These are phyloP conservation scores for Euphrasia arctica DNA, from an alignment of 305 asterid genomes.

Conservation along the genomic window DNA sequence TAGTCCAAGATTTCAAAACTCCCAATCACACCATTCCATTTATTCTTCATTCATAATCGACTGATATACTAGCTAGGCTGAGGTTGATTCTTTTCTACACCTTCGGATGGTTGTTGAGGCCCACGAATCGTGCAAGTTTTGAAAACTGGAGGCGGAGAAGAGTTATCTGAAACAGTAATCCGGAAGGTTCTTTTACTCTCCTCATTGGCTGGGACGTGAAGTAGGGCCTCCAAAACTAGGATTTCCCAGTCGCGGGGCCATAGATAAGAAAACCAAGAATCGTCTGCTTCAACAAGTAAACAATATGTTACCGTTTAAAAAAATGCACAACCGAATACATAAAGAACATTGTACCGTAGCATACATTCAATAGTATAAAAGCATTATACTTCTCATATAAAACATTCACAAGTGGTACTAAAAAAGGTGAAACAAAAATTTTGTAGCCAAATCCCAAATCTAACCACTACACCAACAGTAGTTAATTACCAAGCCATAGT, in stretches of 20 bases:
- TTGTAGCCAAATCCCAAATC: too few relatives aligned
- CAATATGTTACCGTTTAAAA: not conserved
- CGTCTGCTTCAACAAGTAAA: conserved; percentile 38
- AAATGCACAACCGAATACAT: not conserved
- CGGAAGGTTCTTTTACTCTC: conserved; percentile 66
- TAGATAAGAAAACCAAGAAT: conserved; percentile 53
- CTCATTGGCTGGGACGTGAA: conserved; percentile 73
- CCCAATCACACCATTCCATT: too few relatives aligned
- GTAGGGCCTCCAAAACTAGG: conserved; percentile 85
- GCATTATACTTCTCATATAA: too few relatives aligned
- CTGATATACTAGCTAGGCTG: too few relatives aligned
- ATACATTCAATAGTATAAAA: too few relatives aligned
- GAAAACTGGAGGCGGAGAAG: conserved; percentile 43
- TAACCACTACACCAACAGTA: too few relatives aligned
- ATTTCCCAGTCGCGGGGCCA: conserved; percentile 82
- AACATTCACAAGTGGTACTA: too few relatives aligned
- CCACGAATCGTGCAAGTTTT: conserved; percentile 43
- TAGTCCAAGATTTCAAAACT: too few relatives aligned
- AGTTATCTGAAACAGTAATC: conserved; percentile 50
- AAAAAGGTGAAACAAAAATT: too few relatives aligned
- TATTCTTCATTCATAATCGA: too few relatives aligned
- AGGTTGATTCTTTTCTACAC: conserved; percentile 2
- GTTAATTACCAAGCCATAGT: too few relatives aligned
- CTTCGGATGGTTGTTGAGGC: conserved; percentile 28
- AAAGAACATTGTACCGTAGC: not conserved